Evolutionary conservation across 257 asterid genomes (phyloP).

Genomic region (Fraxinus americana): DNA sequence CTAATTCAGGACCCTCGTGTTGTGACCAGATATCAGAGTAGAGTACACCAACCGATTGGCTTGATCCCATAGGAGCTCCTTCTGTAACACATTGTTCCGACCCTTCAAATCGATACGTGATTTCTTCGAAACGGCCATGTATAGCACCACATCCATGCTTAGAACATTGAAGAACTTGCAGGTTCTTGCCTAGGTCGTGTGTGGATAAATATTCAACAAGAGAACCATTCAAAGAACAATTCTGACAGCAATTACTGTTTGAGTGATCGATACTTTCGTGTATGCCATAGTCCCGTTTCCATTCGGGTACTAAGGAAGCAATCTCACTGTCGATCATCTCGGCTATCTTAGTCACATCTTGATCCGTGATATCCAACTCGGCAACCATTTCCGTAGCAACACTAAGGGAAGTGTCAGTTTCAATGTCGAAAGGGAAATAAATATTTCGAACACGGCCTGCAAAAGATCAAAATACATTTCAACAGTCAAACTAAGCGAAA

Average conservation of each 20-base stretch:
- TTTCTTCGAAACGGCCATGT: slow-evolving; percentile 57
- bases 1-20: background rate
- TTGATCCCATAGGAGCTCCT: slow-evolving; percentile 21
- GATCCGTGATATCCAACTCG: slow-evolving; percentile 54
- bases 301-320: slow-evolving; percentile 48
- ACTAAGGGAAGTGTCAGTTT: slow-evolving; percentile 45
- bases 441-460: slow-evolving; percentile 56
- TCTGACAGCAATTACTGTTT: slow-evolving; percentile 33
- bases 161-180: slow-evolving; percentile 36
- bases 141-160: slow-evolving; percentile 51
- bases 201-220: slow-evolving; percentile 30
- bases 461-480: slow-evolving; percentile 11
- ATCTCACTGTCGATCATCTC: slow-evolving; percentile 60
- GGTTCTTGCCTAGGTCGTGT: slow-evolving; percentile 14
- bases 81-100: slow-evolving; percentile 29
- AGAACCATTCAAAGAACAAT: slow-evolving; percentile 51
- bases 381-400: slow-evolving; percentile 63
- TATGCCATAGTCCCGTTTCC: slow-evolving; percentile 48
- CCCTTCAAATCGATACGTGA: slow-evolving; percentile 38
- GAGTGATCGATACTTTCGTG: slow-evolving; percentile 38
- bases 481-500: slow-evolving; percentile 1
- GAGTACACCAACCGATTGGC: slow-evolving; percentile 36
- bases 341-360: slow-evolving; percentile 49
- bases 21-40: slow-evolving; percentile 30
- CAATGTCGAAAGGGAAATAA: slow-evolving; percentile 51